Base-by-base conservation (phyloP, 208 protist genomes). In the Trypanosoma melophagium region DNA sequence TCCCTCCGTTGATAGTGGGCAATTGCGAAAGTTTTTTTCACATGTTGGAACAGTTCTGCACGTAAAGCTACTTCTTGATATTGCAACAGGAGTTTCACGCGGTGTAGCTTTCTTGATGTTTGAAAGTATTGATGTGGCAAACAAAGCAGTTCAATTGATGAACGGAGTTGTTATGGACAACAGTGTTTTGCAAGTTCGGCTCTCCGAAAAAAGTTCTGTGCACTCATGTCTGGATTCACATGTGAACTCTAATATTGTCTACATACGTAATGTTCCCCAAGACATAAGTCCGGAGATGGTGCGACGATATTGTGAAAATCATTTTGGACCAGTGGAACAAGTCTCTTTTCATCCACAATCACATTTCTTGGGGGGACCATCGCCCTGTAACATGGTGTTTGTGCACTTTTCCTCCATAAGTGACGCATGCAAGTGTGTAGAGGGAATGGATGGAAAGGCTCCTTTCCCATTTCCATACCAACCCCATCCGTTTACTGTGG, bases 21-120 rank as follows among this genome's bases (percentile, higher is more conserved):
- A 40, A 14, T 51, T 71, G 55, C 54, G 31, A 38, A 22, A 10
- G 19, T 49, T 71, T 35, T 71, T 71, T 58, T 62, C 66, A 42
- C 28, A 53, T 50, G 40, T 61, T 16, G 66, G 66, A 25, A 71
- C 31, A n/a, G 66, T 71, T 49, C 35, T 71, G 25, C 66, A 71
- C 52, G 66, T 63, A 28, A 72, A 72, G 21, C 53, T 72, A n/a
- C 67, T 72, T 25, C 57, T 72, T 35, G 67, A 72, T 21, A 72
- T 63, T 56, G 67, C 67, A 56, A 72, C 67, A 4, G 67, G 57
- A 9, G 42, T 72, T 51, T 72, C 67, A 10, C 67, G 57, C 9
- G 67, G 67, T 28, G 60, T 72, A 7, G 67, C 67, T 50, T 72
- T 72, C 44, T 22, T 72, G 22, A 72, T 65, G 67, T 64, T 72